Base-by-base conservation (phyloP, 352 stramenopile genomes). In the Pythium dissimile region DNA sequence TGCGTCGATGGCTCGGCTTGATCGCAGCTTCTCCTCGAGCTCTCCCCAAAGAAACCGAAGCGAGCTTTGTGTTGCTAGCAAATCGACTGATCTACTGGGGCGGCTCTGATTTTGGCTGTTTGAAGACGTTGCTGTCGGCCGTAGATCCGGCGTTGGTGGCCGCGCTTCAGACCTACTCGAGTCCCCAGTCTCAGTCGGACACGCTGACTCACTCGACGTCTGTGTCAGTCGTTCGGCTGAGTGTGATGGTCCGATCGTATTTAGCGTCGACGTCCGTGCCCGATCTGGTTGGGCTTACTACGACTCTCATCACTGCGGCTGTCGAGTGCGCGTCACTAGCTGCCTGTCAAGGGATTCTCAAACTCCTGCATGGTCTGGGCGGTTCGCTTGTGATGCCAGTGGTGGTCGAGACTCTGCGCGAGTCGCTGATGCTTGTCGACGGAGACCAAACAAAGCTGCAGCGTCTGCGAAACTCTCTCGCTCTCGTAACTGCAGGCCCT, bases 161-260 rank as follows among this genome's bases (percentile, higher is more conserved):
- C 8, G 51, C 35, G 1, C 28, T 66, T 15, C 49, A 59, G 30
- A 16, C 38, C 8, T 59, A 55, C 35, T 59, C 58, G 0, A 45
- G 26, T 21, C 13, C 20, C 0, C 24, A 12, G 20, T 10, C 21
- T 10, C 24, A 30, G 9, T 38, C 42, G 1, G 52, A 24, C 2
- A 32, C 35, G 10, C 35, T 48, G 31, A 8, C 30, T 5, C 10
- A 24, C 1, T 3, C 39, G 9, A 16, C 52, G 18, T 16, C 39
- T n/a, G n/a, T 62, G 7, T 69, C 62, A 1, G 38, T 69, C 10
- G 62, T 69, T 6, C 41, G 62, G 11, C 28, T 69, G 11, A 69
- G 24, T 37, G 35, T 69, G 11, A 56, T 64, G 39, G 20, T 59
- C n/a, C 62, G 62, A 16, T 53, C 42, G 1, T 69, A 62, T 15